Percentiles rank a stretch among this genome's conserved stretches.
These are phyloP conservation scores for Boletus subcaerulescens DNA, from an alignment of 768 basidiomycete species.

Conservation along the genomic window DNA sequence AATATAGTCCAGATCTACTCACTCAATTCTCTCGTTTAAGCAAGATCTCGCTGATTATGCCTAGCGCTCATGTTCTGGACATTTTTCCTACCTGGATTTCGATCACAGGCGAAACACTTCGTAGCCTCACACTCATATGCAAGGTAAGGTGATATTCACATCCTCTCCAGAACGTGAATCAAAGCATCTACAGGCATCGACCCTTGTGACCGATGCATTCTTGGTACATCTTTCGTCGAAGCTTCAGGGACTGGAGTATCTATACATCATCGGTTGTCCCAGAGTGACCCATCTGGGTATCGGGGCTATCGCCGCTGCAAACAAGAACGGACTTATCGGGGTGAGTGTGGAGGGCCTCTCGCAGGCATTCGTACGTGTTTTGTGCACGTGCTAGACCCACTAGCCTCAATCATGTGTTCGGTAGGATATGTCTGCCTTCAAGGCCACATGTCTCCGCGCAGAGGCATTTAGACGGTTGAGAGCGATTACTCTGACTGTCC, in stretches of 20 bases:
- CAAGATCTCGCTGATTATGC: conserved; percentile 73
- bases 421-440: conserved; percentile 55
- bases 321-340: conserved; percentile 43
- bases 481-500: conserved; percentile 58
- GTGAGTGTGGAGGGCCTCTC: conserved; percentile 66
- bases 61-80: conserved; percentile 50
- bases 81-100: conserved; percentile 51
- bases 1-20: conserved; percentile 49
- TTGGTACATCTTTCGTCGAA: conserved; percentile 49
- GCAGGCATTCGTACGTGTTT: conserved; percentile 49
- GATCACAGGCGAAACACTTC: conserved; percentile 44
- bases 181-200: conserved; percentile 44
- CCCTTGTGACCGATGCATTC: conserved; percentile 54
- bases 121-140: conserved; percentile 64
- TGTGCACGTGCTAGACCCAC: not conserved
- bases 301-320: conserved; percentile 46
- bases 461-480: conserved; percentile 42
- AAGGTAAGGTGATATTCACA: conserved; percentile 43
- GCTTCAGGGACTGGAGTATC: conserved; percentile 49
- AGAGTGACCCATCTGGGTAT: conserved; percentile 65
- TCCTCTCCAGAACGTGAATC: not conserved
- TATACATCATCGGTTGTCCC: conserved; percentile 65
- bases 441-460: conserved; percentile 33
- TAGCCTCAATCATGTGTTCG: not conserved
- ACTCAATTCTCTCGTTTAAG: conserved; percentile 47